Base-by-base conservation (phyloP, 768 basidiomycete species). In the Inosperma sp. region DNA sequence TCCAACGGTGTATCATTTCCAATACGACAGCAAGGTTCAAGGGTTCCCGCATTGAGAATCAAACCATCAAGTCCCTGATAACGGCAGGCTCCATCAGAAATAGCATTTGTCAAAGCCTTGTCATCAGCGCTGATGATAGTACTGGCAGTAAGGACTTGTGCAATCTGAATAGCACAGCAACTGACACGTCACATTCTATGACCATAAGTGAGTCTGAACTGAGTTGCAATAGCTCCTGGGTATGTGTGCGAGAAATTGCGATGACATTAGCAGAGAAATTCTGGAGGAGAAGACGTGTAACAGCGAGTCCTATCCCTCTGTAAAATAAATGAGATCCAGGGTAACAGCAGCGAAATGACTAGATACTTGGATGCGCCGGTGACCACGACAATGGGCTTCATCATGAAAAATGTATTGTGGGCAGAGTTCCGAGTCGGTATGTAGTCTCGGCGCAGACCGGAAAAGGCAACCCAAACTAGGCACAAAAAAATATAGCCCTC, bases 331-430 rank as follows among this genome's bases (percentile, higher is more conserved):
- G 30, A 54, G 34, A 31, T 35, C 56, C 27, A 13, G 13, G 16
- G n/a, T 25, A 52, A 23, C 9, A 40, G 29, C 57, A 45, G 42
- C 27, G 50, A 23, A 45, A 31, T 34, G 45, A 46, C 29, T 19
- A 52, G 49, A 31, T 56, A 88, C 86, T 77, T 89, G 48, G 88
- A 93, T 16, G 88, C 93, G 48, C 94, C 93, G 51, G 93, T 89
- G 56, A 95, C 75, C 48, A 93, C 64, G 26, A 93, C 74, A 47
- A 87, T 80, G 4, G 84, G 82, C 53, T 70, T 76, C 56, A 65
- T 63, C 50, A 37, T 45, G 49, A 51, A 31, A 48, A 29, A 13
- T 5, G 29, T 39, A 8, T n/a, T 26, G 22, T 34, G 3, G 2
- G n/a, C n/a, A n/a, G n/a, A n/a, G n/a, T n/a, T n/a, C n/a, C n/a